Evolutionary conservation across 306 rosid genomes (phyloP), one percentile per base, ranked within the genome.

Genomic region (Spatholobus suberectus): DNA sequence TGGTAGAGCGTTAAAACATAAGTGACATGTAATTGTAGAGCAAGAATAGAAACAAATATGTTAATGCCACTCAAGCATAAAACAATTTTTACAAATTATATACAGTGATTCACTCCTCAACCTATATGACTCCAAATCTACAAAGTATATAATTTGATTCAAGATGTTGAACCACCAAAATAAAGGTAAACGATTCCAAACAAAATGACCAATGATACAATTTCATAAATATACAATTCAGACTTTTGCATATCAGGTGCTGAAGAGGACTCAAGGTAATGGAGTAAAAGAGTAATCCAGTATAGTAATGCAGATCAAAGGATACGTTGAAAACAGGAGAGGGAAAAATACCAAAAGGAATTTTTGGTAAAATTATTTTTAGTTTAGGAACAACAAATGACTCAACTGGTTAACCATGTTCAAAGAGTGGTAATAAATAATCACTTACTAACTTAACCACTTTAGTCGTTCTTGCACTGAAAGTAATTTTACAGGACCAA

Each of bases 71-170:
- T 61, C 54, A 62, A 77, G 41, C 5, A 6, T 8, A 47, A 17
- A 26, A 38, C n/a, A 49, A n/a, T 13, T 52, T 73, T 67, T 57
- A 13, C 18, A 4, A 44, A 1, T 34, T 47, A 38, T 77, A 17
- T 40, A 65, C 69, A 35, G 34, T 44, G 49, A 49, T 77, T 51
- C 43, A 23, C 61, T 57, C 20, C 59, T 70, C 58, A 68, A 76
- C n/a, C 23, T 23, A 37, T 18, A 26, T 69, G 86, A 83, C 15
- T 59, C 49, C 58, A 59, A 83, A 49, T 14, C 63, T 59, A 37
- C 4, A 58, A 9, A 7, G 34, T 83, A 8, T 21, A 58, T 17
- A 20, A 18, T 65, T 82, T 52, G 70, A 51, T 51, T 63, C 75
- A 37, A 35, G 68, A 58, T 32, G 34, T 27, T 34, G 41, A 63